Percentiles rank a stretch among this genome's conserved stretches.
Conservation (phyloP, 202 grass and related monocot genomes). For the Panicum hallii region DNA sequence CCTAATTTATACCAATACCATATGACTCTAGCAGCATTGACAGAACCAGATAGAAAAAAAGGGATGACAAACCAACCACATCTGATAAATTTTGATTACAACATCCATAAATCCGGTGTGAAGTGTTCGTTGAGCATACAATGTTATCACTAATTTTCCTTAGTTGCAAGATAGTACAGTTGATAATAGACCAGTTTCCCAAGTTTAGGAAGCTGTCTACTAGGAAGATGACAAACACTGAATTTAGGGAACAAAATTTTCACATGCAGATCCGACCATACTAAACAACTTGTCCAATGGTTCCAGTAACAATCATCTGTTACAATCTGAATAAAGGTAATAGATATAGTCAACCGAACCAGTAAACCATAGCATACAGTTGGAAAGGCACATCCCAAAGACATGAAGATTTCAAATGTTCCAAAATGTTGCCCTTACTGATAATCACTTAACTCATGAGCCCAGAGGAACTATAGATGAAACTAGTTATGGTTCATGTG, state of each 20-base stretch:
- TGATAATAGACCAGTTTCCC: background rate
- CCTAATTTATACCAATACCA: background rate
- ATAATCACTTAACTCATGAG: constrained; percentile 10
- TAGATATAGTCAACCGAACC: background rate
- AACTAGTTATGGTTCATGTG: background rate
- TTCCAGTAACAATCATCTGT: background rate
- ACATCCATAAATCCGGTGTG: background rate
- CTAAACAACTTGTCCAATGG: background rate
- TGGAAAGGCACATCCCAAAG: background rate
- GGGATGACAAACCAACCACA: background rate
- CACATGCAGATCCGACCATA: background rate
- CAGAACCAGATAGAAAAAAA: background rate
- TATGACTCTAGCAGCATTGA: background rate
- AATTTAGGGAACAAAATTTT: background rate
- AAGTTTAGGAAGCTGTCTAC: background rate
- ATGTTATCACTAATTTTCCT: background rate
- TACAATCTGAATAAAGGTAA: background rate
- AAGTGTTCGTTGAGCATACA: background rate
- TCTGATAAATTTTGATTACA: background rate
- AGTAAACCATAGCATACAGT: background rate
- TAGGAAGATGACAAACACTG: background rate
- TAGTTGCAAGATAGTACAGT: background rate
- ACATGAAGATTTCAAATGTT: constrained; percentile 21
- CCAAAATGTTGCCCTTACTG: background rate
- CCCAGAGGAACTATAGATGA: constrained; percentile 28